Conservation (phyloP, 257 asterid species). For the Perilla frutescens region DNA sequence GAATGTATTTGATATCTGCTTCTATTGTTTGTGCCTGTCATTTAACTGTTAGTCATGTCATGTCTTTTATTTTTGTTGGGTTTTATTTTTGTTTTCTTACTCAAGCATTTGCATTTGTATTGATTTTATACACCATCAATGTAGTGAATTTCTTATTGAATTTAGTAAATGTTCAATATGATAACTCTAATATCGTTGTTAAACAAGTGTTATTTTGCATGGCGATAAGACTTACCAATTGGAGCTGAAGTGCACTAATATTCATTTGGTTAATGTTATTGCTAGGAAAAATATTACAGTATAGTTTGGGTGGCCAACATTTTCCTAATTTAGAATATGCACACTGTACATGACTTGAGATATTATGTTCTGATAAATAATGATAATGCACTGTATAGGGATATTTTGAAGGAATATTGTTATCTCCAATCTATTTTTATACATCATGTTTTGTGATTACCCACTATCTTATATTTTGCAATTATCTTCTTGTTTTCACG, state of each 20-base stretch:
- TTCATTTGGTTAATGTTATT: slow-evolving; percentile 1
- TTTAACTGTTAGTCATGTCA: too few relatives aligned
- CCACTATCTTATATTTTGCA: too few relatives aligned
- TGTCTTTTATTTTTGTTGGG: too few relatives aligned
- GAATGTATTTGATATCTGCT: too few relatives aligned
- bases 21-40: too few relatives aligned
- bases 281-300: neutral
- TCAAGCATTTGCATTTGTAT: neutral
- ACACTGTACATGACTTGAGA: neutral
- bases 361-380: neutral
- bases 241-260: slow-evolving; percentile 3
- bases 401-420: too few relatives aligned
- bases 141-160: slow-evolving; percentile 11
- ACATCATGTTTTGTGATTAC: too few relatives aligned
- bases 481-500: too few relatives aligned
- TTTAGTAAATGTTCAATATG: neutral
- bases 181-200: slow-evolving; percentile 2
- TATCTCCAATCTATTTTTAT: too few relatives aligned
- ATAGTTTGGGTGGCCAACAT: neutral
- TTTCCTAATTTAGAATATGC: slow-evolving; percentile 13
- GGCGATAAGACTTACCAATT: neutral
- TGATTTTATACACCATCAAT: neutral
- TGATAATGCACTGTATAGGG: too few relatives aligned
- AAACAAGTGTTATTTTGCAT: slow-evolving; percentile 14
- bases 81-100: neutral